Evolutionary conservation across 441 rosid genomes (phyloP).

Genomic region (Euphorbia neoarborescens): DNA sequence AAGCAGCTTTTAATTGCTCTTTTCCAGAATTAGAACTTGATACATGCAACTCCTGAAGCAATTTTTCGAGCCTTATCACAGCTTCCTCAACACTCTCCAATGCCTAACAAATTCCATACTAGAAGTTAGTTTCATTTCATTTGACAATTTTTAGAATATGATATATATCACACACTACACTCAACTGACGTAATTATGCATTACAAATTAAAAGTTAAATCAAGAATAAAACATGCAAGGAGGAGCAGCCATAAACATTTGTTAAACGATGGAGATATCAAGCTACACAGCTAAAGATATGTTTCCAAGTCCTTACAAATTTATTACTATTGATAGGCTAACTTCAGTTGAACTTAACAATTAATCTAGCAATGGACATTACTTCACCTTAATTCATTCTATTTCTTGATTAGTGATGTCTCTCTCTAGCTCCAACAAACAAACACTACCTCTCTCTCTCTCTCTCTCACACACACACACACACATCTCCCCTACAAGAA

Average conservation of each 20-base stretch:
- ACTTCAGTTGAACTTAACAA: slow-evolving; percentile 1
- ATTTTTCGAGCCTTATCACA: slow-evolving; percentile 65
- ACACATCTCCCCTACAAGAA: background rate
- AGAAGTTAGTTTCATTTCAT: slow-evolving; percentile 22
- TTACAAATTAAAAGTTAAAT: background rate
- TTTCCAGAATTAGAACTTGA: slow-evolving; percentile 78
- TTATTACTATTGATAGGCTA: background rate
- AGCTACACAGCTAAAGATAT: background rate
- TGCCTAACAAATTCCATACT: slow-evolving; percentile 45
- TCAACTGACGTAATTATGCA: background rate
- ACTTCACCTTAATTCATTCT: background rate
- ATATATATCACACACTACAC: background rate
- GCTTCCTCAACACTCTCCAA: slow-evolving; percentile 90
- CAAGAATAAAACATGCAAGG: background rate
- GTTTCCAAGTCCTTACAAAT: background rate
- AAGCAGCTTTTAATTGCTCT: slow-evolving; percentile 89
- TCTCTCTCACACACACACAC: background rate
- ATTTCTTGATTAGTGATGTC: background rate
- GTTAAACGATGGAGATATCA: background rate
- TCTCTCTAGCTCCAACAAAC: background rate
- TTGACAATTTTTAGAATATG: slow-evolving; percentile 14
- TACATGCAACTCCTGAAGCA: slow-evolving; percentile 72
- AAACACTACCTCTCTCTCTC: background rate
- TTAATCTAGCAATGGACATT: background rate
- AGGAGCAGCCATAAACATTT: slow-evolving; percentile 9